phyloP scores from a whole-genome alignment of 176 grass and related monocot genomes.

The Carex parvula region DNA sequence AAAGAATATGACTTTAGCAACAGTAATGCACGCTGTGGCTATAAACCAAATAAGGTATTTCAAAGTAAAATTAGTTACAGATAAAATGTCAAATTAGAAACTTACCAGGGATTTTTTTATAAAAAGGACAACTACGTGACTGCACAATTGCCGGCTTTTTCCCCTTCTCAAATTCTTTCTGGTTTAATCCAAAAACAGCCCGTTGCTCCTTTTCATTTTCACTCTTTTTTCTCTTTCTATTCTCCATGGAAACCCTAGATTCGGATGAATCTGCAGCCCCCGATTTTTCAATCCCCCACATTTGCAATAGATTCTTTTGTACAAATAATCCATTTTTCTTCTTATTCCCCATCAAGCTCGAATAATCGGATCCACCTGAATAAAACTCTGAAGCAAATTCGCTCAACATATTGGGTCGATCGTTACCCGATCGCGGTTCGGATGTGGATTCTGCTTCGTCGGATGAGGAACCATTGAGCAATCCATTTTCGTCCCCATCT shows the following conservation, averaged over 20 bases:
- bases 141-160: background rate
- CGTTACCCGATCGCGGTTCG: background rate
- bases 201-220: background rate
- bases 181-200: background rate
- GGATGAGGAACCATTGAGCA: slow-evolving; percentile 29
- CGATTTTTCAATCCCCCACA: slow-evolving; percentile 49
- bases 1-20: background rate
- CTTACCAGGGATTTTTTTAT: slow-evolving; percentile 59
- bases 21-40: background rate
- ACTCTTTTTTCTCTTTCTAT: background rate
- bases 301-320: slow-evolving; percentile 60
- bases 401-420: background rate
- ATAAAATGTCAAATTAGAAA: background rate
- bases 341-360: slow-evolving; percentile 28
- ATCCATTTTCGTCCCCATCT: slow-evolving; percentile 49
- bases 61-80: background rate
- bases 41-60: background rate
- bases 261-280: background rate
- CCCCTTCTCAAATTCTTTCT: slow-evolving; percentile 3
- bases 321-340: slow-evolving; percentile 18
- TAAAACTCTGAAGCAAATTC: slow-evolving; percentile 57
- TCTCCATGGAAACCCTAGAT: background rate
- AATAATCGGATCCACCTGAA: slow-evolving; percentile 53
- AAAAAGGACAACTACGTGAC: slow-evolving; percentile 41
- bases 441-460: background rate